Evolutionary conservation across 2,329 filamentous ascomycete species (phyloP).

Genomic region (Leptographium lundbergii): DNA sequence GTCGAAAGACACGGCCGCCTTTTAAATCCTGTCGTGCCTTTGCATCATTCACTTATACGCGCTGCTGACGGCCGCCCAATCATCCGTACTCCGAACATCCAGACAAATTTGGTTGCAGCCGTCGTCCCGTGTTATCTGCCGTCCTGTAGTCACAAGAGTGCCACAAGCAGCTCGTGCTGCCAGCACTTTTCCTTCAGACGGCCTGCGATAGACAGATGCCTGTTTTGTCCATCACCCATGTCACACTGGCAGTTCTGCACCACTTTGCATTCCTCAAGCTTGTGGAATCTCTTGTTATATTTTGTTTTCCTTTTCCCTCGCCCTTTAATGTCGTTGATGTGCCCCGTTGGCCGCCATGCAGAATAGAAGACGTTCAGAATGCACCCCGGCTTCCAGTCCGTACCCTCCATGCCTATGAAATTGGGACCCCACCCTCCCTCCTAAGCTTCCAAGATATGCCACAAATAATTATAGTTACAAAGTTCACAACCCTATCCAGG

Average conservation of each 20-base stretch:
- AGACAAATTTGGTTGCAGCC: not conserved
- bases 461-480: constrained; percentile 1
- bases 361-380: constrained; percentile 2
- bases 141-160: not conserved
- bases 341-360: constrained; percentile 5
- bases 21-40: not conserved
- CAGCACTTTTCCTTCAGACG: too few relatives aligned
- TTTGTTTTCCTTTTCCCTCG: not conserved
- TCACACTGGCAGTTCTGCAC: too few relatives aligned
- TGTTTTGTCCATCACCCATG: too few relatives aligned
- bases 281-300: not conserved
- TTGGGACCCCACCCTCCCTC: not conserved
- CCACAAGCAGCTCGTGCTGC: not conserved
- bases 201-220: too few relatives aligned
- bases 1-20: not conserved
- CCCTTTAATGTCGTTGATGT: not conserved
- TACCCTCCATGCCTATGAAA: not conserved
- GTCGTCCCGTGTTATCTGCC: not conserved
- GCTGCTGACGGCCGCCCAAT: not conserved
- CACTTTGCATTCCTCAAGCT: not conserved
- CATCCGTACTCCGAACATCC: not conserved
- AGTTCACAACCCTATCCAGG: not conserved
- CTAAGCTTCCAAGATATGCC: not conserved
- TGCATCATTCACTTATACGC: not conserved
- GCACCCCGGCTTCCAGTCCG: not conserved